Percentiles rank a stretch among this genome's conserved stretches.
Evolutionary conservation across 1,139 yeast species (phyloP).

Genomic region (Suhomyces chickasaworum): DNA sequence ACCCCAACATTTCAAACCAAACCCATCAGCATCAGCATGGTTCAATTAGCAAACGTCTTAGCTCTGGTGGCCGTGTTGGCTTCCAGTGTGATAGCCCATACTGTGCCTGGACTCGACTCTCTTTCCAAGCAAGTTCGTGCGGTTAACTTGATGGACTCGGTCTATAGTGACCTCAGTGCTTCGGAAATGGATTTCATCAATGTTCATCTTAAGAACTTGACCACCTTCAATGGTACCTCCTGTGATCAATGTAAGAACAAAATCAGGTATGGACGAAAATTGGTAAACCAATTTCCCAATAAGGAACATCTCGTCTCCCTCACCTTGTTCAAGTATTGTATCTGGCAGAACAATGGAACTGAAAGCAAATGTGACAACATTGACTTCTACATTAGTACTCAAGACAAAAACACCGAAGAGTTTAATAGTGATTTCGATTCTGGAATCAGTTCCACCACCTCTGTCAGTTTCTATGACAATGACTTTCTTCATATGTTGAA

Average conservation of each 20-base stretch:
- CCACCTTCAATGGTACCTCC: conserved; percentile 32
- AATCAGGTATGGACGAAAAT: conserved; percentile 32
- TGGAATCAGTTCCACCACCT: conserved; percentile 27
- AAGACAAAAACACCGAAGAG: conserved; percentile 22
- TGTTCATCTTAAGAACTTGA: conserved; percentile 29
- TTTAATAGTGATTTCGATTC: conserved; percentile 25
- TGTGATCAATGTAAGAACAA: conserved; percentile 43
- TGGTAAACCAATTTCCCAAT: conserved; percentile 34
- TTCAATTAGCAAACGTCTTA: neutral
- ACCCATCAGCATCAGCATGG: conserved; percentile 7
- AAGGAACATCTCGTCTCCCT: conserved; percentile 40
- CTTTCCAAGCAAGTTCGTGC: conserved; percentile 22
- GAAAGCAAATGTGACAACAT: conserved; percentile 37
- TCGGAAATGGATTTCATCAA: conserved; percentile 36
- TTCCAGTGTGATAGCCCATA: conserved; percentile 16
- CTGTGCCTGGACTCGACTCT: conserved; percentile 24
- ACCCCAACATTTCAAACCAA: neutral
- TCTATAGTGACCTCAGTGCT: conserved; percentile 28
- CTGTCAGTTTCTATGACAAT: conserved; percentile 41
- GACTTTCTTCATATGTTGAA: conserved; percentile 43
- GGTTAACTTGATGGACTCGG: conserved; percentile 26
- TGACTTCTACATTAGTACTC: conserved; percentile 45
- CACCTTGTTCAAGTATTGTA: conserved; percentile 40
- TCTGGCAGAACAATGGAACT: conserved; percentile 31
- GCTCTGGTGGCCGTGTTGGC: conserved; percentile 3